Evolutionary conservation across 2,329 filamentous ascomycete species (phyloP), one percentile per base, ranked within the genome.

Genomic region (Xylariaceae sp.): DNA sequence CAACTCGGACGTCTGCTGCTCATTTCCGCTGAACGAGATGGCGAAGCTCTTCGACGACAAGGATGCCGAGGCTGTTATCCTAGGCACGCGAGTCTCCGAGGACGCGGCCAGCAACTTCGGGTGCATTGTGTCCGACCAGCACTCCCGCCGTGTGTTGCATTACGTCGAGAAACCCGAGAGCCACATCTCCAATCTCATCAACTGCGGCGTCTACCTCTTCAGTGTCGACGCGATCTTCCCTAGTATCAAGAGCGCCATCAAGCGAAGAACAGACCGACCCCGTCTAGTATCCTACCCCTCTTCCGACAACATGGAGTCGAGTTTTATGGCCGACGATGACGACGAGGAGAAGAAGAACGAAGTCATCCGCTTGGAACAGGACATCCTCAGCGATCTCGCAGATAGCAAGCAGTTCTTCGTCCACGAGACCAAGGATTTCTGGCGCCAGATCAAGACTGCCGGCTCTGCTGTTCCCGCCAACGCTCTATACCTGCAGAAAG

Each of bases 111-210:
- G 77, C 52, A 96, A 96, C 71, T 98, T 96, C 58, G 92, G 92
- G 43, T 98, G 92, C 72, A 94, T 96, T 55, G 92, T 96, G 37
- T 92, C 85, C 36, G 92, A 98, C 61, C 69, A 83, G 27, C 87
- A 95, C 65, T 94, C 85, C 45, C 89, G 90, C 59, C 87, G 90
- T 47, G 92, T 98, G 29, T 80, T 96, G 40, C 92, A 98, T 68
- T 96, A 98, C 65, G 92, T 98, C 59, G 92, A 96, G 75, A 96
- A 96, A 71, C 92, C 92, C 46, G 90, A 98, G 64, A 88, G 84
- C 36, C 85, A 94, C 63, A 95, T 98, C 63, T 93, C 85, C 56
- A 95, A 95, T 68, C 73, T 98, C 48, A 98, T 98, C 74, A 98
- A 96, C 72, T 96, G 92, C 63, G 92, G 92, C 52, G 89, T 98